Evolutionary conservation across 169 alveolate species (phyloP).

Genomic region (Plasmodium gaboni): DNA sequence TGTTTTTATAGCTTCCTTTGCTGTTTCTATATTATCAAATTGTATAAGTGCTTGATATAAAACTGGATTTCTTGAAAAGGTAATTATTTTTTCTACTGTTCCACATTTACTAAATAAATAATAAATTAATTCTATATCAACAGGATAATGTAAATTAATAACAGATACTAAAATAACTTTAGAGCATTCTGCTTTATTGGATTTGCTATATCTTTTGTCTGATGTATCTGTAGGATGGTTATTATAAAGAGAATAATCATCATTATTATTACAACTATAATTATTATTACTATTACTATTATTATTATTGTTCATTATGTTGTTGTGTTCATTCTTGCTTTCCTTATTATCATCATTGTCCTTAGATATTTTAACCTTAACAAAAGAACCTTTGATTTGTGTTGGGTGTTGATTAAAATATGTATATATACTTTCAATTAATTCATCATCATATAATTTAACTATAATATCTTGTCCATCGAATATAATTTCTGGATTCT

Average conservation of each 20-base stretch:
- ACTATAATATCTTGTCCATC: slow-evolving; percentile 44
- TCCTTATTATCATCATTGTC: slow-evolving; percentile 10
- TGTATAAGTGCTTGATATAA: slow-evolving; percentile 83
- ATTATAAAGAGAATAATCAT: neutral
- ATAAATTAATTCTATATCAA: slow-evolving; percentile 83
- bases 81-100: slow-evolving; percentile 78
- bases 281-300: neutral
- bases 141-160: slow-evolving; percentile 80
- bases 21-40: slow-evolving; percentile 71
- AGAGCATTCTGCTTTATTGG: slow-evolving; percentile 54
- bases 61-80: slow-evolving; percentile 78
- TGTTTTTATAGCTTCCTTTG: slow-evolving; percentile 79
- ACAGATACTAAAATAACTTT: slow-evolving; percentile 80
- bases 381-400: slow-evolving; percentile 56
- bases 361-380: slow-evolving; percentile 30
- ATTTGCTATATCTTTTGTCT: slow-evolving; percentile 25
- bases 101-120: slow-evolving; percentile 82
- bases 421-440: slow-evolving; percentile 41
- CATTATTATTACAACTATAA: neutral
- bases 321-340: neutral
- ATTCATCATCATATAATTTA: slow-evolving; percentile 58
- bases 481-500: slow-evolving; percentile 36
- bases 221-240: neutral
- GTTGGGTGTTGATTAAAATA: slow-evolving; percentile 69
- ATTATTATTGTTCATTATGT: neutral